Conservation (phyloP, 768 basidiomycete genomes). For the Kwoniella pini region DNA sequence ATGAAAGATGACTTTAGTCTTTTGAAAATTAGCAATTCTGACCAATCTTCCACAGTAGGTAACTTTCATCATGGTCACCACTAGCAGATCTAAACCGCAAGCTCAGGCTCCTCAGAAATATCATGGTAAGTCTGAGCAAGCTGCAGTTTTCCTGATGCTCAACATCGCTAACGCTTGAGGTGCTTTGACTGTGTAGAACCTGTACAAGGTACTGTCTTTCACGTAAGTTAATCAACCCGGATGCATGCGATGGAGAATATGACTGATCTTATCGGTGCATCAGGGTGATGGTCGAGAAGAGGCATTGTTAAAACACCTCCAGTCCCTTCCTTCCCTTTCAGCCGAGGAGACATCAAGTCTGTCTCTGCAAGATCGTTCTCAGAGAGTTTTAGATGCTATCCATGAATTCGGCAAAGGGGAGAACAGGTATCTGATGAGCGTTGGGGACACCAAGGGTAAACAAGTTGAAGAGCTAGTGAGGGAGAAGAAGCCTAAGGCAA, state of each 20-base stretch:
- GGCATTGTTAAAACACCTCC: constrained; percentile 44
- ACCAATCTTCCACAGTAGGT: too few relatives aligned
- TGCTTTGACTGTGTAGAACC: constrained; percentile 32
- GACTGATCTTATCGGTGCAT: background rate
- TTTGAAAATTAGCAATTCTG: too few relatives aligned
- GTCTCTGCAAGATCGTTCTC: constrained; percentile 30
- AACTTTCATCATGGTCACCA: constrained; percentile 4
- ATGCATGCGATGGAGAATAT: background rate
- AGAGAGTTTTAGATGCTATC: constrained; percentile 50
- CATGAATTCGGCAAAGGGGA: constrained; percentile 51
- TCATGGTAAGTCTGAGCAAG: constrained; percentile 34
- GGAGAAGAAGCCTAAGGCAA: constrained; percentile 46
- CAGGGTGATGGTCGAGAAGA: constrained; percentile 51
- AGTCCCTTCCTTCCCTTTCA: constrained; percentile 29
- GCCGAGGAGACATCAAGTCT: constrained; percentile 18
- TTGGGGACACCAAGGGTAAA: constrained; percentile 51
- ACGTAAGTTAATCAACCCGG: constrained; percentile 19
- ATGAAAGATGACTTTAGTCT: too few relatives aligned
- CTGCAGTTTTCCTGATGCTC: background rate
- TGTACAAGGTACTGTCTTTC: constrained; percentile 50
- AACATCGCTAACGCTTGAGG: background rate
- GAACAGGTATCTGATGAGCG: constrained; percentile 53
- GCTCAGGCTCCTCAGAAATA: constrained; percentile 37
- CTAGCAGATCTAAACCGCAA: background rate
- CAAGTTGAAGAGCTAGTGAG: constrained; percentile 45